These are phyloP conservation scores for Golubevia sp. DNA, from an alignment of 1,284 basidiomycete genomes.

Conservation along the genomic window DNA sequence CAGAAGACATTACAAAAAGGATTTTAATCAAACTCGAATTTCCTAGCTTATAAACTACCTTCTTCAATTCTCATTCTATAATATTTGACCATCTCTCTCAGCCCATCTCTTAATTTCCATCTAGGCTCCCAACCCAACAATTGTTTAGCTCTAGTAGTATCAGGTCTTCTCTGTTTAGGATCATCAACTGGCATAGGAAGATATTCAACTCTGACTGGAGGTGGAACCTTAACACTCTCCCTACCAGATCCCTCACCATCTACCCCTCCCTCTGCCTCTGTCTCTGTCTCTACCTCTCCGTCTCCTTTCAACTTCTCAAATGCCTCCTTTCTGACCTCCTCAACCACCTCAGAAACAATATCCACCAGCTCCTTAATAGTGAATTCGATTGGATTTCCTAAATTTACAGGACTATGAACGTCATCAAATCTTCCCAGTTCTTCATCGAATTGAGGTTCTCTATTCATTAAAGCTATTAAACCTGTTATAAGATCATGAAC, in stretches of 20 bases:
- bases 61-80: conserved; percentile 85
- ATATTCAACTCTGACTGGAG: too few species aligned
- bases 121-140: conserved; percentile 88
- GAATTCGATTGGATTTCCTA: conserved; percentile 91
- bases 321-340: conserved; percentile 13
- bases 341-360: conserved; percentile 46
- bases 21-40: neutral
- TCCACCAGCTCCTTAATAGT: conserved; percentile 70
- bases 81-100: conserved; percentile 90
- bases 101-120: conserved; percentile 86
- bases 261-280: conserved; percentile 73
- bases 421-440: conserved; percentile 73
- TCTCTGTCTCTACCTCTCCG: neutral
- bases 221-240: neutral
- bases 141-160: conserved; percentile 85
- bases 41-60: conserved; percentile 69
- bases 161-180: conserved; percentile 88
- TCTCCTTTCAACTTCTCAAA: neutral
- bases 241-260: neutral
- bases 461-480: conserved; percentile 57
- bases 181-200: conserved; percentile 69
- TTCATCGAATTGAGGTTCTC: conserved; percentile 63
- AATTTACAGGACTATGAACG: conserved; percentile 73
- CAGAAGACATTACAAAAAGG: neutral
- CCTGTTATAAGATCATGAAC: conserved; percentile 67